Evolutionary conservation across 768 basidiomycete genomes (phyloP).

Genomic region (Amanita pallidorosea): DNA sequence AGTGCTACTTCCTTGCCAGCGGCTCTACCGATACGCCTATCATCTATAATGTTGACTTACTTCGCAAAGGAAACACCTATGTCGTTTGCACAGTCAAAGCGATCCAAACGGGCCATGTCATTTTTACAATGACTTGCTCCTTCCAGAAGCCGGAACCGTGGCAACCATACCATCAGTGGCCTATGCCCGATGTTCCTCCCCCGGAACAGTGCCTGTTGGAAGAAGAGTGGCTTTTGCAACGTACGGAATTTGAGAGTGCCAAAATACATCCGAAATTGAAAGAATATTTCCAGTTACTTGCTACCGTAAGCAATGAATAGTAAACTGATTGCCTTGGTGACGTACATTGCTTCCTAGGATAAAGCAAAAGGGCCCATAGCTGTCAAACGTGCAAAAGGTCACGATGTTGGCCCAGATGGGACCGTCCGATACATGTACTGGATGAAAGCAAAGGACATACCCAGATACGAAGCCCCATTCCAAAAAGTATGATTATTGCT

Average conservation of each 20-base stretch:
- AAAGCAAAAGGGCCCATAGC: constrained; percentile 58
- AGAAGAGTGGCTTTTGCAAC: constrained; percentile 26
- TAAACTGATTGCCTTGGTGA: neutral
- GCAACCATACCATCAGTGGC: constrained; percentile 60
- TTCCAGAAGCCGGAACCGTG: constrained; percentile 74
- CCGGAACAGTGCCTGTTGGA: constrained; percentile 59
- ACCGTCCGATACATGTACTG: constrained; percentile 54
- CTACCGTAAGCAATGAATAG: constrained; percentile 14
- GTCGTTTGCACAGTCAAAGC: constrained; percentile 56
- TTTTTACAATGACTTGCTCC: constrained; percentile 64
- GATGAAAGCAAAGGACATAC: constrained; percentile 67
- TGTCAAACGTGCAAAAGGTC: constrained; percentile 41
- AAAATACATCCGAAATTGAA: constrained; percentile 21
- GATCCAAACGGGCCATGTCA: constrained; percentile 35
- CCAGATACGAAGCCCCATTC: constrained; percentile 57
- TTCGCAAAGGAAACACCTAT: constrained; percentile 70
- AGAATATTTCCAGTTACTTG: constrained; percentile 20
- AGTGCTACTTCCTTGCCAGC: constrained; percentile 78
- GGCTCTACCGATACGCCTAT: constrained; percentile 67
- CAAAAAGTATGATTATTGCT: constrained; percentile 47
- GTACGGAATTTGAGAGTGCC: constrained; percentile 19
- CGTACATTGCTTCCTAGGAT: constrained; percentile 32
- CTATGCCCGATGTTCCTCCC: constrained; percentile 47
- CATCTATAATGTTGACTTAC: constrained; percentile 65
- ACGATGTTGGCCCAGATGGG: constrained; percentile 33